phyloP scores from a whole-genome alignment of 129 eudicot species.

The Arctium lappa region DNA sequence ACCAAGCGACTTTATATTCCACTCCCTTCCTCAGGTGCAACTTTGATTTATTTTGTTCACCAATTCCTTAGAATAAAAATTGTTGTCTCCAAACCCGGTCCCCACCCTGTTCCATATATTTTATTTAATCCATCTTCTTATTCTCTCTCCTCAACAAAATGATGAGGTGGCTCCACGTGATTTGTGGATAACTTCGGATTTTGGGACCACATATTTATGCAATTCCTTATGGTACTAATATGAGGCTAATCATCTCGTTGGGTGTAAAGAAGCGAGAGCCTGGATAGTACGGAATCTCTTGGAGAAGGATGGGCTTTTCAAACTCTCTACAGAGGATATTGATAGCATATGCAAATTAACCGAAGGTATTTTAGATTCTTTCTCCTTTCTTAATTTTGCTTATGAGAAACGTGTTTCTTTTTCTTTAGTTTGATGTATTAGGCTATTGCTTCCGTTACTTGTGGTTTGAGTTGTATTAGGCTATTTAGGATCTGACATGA shows the following conservation, averaged over 20 bases:
- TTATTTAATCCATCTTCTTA: neutral
- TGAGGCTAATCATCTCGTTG: slow-evolving; percentile 17
- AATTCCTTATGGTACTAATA: slow-evolving; percentile 9
- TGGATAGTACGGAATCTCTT: slow-evolving; percentile 76
- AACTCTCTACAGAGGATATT: slow-evolving; percentile 68
- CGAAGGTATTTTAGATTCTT: slow-evolving; percentile 45
- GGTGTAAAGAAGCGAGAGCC: slow-evolving; percentile 73
- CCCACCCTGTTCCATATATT: neutral
- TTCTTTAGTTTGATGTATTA: neutral
- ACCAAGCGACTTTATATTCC: slow-evolving; percentile 96
- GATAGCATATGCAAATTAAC: slow-evolving; percentile 63
- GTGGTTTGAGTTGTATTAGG: slow-evolving; percentile 40
- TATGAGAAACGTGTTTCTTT: neutral
- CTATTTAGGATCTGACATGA: slow-evolving; percentile 97
- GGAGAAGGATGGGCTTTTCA: slow-evolving; percentile 79
- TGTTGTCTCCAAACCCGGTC: too few relatives aligned
- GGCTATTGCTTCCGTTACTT: neutral
- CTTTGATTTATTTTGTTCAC: neutral
- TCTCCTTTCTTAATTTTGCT: neutral
- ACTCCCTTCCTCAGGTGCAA: slow-evolving; percentile 86
- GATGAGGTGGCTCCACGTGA: neutral
- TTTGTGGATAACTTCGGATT: neutral
- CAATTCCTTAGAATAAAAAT: neutral
- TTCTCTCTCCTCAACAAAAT: too few relatives aligned
- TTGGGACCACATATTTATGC: neutral